Conservation (phyloP, 768 basidiomycete species). For the Suillus hirtellus region DNA sequence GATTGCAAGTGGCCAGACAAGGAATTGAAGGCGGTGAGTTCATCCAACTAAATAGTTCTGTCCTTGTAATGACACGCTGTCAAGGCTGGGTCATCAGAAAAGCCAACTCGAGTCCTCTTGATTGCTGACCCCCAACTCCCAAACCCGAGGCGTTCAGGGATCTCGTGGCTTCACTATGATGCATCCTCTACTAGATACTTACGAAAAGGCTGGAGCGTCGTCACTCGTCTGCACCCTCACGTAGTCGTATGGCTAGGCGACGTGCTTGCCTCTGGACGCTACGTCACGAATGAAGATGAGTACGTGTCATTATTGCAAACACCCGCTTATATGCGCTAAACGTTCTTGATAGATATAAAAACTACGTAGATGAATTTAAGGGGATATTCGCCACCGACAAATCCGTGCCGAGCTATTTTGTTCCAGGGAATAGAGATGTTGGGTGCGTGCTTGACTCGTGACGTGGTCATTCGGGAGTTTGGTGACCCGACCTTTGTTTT, state of each 20-base stretch:
- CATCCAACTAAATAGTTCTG: constrained; percentile 12
- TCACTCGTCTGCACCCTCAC: constrained; percentile 56
- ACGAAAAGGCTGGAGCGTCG: constrained; percentile 70
- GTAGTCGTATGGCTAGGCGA: constrained; percentile 78
- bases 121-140: constrained; percentile 69
- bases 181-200: constrained; percentile 57
- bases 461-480: not conserved
- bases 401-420: constrained; percentile 48
- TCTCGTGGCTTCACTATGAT: constrained; percentile 45
- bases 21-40: constrained; percentile 28
- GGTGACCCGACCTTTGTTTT: constrained; percentile 8
- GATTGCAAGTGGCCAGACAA: constrained; percentile 60
- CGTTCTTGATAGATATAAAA: constrained; percentile 51
- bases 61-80: constrained; percentile 11
- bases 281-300: constrained; percentile 50
- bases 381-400: constrained; percentile 51
- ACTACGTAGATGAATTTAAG: constrained; percentile 61
- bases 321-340: constrained; percentile 3
- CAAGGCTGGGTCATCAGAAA: constrained; percentile 20
- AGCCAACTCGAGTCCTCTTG: constrained; percentile 60
- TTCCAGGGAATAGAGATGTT: constrained; percentile 85
- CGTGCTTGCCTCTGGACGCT: constrained; percentile 67
- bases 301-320: constrained; percentile 26
- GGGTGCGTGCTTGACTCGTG: constrained; percentile 41
- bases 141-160: constrained; percentile 32